Conservation (phyloP, 2,329 filamentous ascomycete species). For the Neurospora crassa region DNA sequence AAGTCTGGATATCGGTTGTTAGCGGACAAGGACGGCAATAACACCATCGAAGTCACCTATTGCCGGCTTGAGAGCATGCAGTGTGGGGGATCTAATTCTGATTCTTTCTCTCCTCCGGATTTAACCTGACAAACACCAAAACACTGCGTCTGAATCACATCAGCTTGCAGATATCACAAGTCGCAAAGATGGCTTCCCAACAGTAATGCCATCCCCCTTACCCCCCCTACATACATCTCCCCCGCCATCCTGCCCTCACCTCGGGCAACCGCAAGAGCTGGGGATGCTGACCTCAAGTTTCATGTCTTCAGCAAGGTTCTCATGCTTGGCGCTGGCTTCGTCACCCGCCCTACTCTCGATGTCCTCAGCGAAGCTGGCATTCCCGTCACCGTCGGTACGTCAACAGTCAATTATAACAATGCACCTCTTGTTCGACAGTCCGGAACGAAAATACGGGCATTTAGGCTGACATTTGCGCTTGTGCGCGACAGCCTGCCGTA, state of each 20-base stretch:
- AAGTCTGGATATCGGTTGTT: background rate
- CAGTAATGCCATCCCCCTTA: conserved; percentile 12
- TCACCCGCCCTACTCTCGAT: conserved; percentile 55
- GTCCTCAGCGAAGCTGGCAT: conserved; percentile 52
- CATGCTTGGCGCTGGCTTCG: conserved; percentile 46
- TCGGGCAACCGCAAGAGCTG: conserved; percentile 4
- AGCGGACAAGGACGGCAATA: background rate
- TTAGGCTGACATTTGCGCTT: background rate
- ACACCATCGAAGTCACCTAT: background rate
- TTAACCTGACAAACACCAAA: background rate
- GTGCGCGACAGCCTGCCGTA: conserved; percentile 18
- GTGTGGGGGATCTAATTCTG: background rate
- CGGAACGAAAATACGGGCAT: background rate
- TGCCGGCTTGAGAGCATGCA: background rate
- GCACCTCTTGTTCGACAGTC: background rate
- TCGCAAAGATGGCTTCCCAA: conserved; percentile 18
- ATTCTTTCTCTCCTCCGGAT: background rate
- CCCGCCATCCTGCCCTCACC: background rate
- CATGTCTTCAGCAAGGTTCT: conserved; percentile 23
- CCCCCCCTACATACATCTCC: background rate
- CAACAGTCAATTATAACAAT: background rate
- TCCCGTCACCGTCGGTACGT: conserved; percentile 54
- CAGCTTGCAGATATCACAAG: conserved; percentile 4
- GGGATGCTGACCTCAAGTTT: conserved; percentile 5
- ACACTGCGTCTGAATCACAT: background rate